These are phyloP conservation scores for Atalantia buxifolia DNA, from an alignment of 345 rosid genomes.

Conservation along the genomic window DNA sequence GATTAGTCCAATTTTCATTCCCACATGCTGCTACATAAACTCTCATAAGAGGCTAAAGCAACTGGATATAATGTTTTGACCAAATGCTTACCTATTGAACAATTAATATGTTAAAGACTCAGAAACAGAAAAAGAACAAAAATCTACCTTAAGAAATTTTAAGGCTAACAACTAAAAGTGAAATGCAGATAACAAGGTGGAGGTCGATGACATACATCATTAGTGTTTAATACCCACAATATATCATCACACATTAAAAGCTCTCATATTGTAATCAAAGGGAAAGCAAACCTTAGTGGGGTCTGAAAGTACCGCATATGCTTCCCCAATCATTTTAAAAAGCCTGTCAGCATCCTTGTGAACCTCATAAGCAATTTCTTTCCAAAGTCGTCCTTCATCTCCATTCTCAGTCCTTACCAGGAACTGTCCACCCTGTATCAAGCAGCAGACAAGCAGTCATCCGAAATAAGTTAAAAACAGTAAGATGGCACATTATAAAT, in stretches of 20 bases:
- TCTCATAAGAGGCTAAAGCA: not conserved
- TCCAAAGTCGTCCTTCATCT: conserved; percentile 69
- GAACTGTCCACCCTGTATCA: conserved; percentile 69
- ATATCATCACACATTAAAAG: conserved; percentile 4
- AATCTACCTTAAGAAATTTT: not conserved
- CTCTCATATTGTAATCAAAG: conserved; percentile 4
- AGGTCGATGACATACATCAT: not conserved
- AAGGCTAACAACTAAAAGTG: not conserved
- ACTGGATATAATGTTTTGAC: too few relatives aligned
- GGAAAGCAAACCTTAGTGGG: conserved; percentile 55
- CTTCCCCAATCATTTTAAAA: conserved; percentile 93
- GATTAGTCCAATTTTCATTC: not conserved
- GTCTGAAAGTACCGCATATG: conserved; percentile 92
- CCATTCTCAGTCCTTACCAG: conserved; percentile 72
- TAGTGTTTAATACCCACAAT: not conserved
- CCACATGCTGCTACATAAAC: not conserved
- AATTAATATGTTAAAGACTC: not conserved
- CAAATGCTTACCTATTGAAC: not conserved
- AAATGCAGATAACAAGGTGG: not conserved
- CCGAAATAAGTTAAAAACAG: not conserved
- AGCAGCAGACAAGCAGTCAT: not conserved
- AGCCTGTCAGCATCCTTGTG: conserved; percentile 87
- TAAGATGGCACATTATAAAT: not conserved
- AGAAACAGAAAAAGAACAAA: not conserved
- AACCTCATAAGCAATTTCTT: conserved; percentile 75